These are phyloP conservation scores for Amanita molliuscula DNA, from an alignment of 768 basidiomycete genomes.

Conservation along the genomic window DNA sequence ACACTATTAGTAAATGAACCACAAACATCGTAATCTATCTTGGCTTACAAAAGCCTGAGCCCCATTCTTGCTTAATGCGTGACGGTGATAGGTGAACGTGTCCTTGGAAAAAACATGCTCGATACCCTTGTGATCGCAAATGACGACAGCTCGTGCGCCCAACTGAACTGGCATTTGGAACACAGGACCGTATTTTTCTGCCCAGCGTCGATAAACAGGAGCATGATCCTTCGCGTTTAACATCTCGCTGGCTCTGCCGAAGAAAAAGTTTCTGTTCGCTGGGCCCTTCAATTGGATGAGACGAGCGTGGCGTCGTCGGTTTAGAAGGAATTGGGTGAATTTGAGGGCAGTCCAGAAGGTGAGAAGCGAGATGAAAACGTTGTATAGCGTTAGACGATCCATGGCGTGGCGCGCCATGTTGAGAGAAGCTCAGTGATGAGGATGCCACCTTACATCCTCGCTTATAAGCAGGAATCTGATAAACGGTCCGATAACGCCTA, in stretches of 20 bases:
- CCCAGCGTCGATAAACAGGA: constrained; percentile 35
- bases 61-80: constrained; percentile 20
- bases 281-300: constrained; percentile 33
- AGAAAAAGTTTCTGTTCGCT: constrained; percentile 26
- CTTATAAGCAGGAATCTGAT: too few species aligned
- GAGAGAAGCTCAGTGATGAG: too few species aligned
- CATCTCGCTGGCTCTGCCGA: constrained; percentile 25
- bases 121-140: constrained; percentile 40
- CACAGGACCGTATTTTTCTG: constrained; percentile 33
- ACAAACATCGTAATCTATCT: neutral
- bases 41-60: constrained; percentile 27
- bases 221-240: constrained; percentile 19
- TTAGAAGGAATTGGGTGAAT: neutral
- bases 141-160: constrained; percentile 22
- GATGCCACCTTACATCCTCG: too few species aligned
- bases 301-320: neutral
- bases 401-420: neutral
- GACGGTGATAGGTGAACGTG: constrained; percentile 36
- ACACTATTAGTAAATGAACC: neutral
- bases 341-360: neutral
- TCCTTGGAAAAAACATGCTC: constrained; percentile 41
- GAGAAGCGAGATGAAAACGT: neutral
- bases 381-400: neutral
- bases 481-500: too few species aligned
- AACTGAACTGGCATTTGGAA: constrained; percentile 28